These are phyloP conservation scores for Aspergillus arachidicola DNA, from an alignment of 2,329 filamentous ascomycete genomes.

Conservation along the genomic window DNA sequence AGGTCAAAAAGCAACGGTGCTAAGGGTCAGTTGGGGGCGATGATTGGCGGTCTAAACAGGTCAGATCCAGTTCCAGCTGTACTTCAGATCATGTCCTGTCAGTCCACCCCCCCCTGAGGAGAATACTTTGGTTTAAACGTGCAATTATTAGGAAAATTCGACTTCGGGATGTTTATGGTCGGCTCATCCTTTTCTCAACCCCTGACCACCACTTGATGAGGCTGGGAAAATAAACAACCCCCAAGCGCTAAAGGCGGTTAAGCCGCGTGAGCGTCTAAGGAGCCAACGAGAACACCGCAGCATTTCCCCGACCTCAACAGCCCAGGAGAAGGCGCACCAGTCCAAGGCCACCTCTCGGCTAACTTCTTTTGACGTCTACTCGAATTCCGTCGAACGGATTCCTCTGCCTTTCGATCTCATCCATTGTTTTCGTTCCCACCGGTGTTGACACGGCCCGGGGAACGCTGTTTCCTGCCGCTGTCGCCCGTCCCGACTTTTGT, in stretches of 20 bases:
- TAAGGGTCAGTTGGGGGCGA: neutral
- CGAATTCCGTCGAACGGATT: slow-evolving; percentile 8
- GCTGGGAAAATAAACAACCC: slow-evolving; percentile 8
- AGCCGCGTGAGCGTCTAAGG: slow-evolving; percentile 23
- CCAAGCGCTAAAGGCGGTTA: slow-evolving; percentile 31
- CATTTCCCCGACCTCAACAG: slow-evolving; percentile 20
- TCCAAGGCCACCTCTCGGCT: slow-evolving; percentile 1
- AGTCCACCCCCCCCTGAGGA: neutral
- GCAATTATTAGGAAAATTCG: neutral
- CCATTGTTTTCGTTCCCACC: slow-evolving; percentile 14
- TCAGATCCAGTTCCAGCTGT: neutral
- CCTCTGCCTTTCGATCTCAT: slow-evolving; percentile 8
- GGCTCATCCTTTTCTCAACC: neutral
- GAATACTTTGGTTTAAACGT: neutral
- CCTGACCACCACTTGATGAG: slow-evolving; percentile 12
- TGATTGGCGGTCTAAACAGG: slow-evolving; percentile 1
- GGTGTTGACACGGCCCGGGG: slow-evolving; percentile 27
- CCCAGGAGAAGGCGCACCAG: slow-evolving; percentile 24
- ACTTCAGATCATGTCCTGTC: neutral
- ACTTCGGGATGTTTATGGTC: neutral
- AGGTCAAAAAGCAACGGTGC: slow-evolving; percentile 11
- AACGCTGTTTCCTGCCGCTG: slow-evolving; percentile 27
- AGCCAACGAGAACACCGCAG: slow-evolving; percentile 23
- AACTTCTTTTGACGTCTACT: neutral
- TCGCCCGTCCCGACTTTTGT: slow-evolving; percentile 17